Evolutionary conservation across 768 basidiomycete species (phyloP).

Genomic region (Amanita pseudoporphyria): DNA sequence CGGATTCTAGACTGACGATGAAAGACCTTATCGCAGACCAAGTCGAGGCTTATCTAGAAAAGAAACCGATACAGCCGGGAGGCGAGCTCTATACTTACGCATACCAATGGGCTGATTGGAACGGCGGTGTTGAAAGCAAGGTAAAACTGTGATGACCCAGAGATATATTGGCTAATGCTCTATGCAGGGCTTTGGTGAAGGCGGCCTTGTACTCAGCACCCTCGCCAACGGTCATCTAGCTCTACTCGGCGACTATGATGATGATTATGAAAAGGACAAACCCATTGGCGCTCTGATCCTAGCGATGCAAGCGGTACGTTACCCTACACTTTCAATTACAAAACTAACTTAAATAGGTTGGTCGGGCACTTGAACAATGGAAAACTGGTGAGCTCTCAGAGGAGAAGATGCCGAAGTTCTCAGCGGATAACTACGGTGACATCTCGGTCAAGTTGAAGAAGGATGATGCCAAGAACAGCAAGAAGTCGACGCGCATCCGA

Average conservation of each 20-base stretch:
- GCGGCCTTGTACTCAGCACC: neutral
- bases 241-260: neutral
- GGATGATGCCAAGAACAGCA: neutral
- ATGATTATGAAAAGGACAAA: neutral
- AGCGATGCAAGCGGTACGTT: too few species aligned
- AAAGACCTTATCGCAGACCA: neutral
- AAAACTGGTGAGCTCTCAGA: too few species aligned
- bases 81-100: too few species aligned
- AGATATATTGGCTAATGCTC: neutral
- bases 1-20: neutral
- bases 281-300: neutral
- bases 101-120: too few species aligned
- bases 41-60: too few species aligned
- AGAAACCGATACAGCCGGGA: too few species aligned
- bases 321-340: too few species aligned
- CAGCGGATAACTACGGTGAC: too few species aligned
- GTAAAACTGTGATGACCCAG: neutral
- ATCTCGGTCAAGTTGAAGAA: too few species aligned
- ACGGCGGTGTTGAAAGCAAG: too few species aligned
- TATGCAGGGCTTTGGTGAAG: neutral
- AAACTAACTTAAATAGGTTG: too few species aligned
- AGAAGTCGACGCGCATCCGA: neutral
- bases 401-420: neutral
- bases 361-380: too few species aligned
- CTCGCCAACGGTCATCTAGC: neutral